Evolutionary conservation across 2,329 filamentous ascomycete genomes (phyloP).

Genomic region (Hypoxylon sp.): DNA sequence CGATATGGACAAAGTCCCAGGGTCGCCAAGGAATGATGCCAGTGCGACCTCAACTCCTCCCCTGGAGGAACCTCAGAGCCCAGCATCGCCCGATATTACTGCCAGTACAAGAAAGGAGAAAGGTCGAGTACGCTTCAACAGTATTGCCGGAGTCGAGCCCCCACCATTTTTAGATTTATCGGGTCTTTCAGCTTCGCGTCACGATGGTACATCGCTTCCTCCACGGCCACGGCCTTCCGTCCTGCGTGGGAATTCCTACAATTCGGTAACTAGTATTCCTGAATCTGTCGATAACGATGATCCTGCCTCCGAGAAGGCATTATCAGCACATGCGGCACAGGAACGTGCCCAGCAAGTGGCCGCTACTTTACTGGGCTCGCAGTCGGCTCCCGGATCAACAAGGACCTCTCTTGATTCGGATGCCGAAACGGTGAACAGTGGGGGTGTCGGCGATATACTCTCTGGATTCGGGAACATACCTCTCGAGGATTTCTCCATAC

Average conservation of each 20-base stretch:
- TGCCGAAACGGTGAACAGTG: conserved; percentile 51
- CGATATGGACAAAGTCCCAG: conserved; percentile 44
- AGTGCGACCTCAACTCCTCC: conserved; percentile 41
- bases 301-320: conserved; percentile 49
- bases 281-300: conserved; percentile 51
- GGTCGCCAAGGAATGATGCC: conserved; percentile 37
- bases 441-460: conserved; percentile 48
- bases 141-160: conserved; percentile 58
- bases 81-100: conserved; percentile 36
- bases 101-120: conserved; percentile 59
- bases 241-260: conserved; percentile 60
- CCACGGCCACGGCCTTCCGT: conserved; percentile 60
- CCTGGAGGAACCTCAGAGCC: conserved; percentile 38
- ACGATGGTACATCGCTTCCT: conserved; percentile 37
- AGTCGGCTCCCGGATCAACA: conserved; percentile 56
- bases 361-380: conserved; percentile 57
- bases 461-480: conserved; percentile 52
- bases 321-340: conserved; percentile 61
- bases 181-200: conserved; percentile 24
- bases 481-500: conserved; percentile 53
- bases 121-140: conserved; percentile 65
- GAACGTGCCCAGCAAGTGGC: conserved; percentile 61
- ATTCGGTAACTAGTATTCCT: conserved; percentile 55
- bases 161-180: conserved; percentile 45
- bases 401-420: conserved; percentile 59